A percentile compares a stretch with the other conserved stretches of the same genome.
These are phyloP conservation scores for Melaleuca alternifolia DNA, from an alignment of 345 rosid species.

Conservation along the genomic window DNA sequence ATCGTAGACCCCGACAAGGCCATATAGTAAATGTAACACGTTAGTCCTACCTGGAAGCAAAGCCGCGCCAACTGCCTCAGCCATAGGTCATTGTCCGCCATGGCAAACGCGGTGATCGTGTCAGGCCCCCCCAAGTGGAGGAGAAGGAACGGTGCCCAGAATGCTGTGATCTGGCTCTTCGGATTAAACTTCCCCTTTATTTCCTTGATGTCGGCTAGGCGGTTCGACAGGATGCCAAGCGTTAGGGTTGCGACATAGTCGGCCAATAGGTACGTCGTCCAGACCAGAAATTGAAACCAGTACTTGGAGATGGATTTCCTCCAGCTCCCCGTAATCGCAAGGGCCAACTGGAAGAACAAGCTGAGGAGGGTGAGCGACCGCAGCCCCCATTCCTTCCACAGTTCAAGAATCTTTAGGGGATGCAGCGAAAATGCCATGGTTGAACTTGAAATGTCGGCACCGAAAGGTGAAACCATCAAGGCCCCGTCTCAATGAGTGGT, in stretches of 20 bases:
- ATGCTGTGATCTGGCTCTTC: not conserved
- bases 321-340: not conserved
- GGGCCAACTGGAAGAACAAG: not conserved
- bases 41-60: not conserved
- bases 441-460: not conserved
- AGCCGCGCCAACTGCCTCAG: not conserved
- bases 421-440: not conserved
- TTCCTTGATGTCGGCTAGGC: not conserved
- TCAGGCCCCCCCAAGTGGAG: not conserved
- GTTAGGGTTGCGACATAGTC: not conserved
- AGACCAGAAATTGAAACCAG: not conserved
- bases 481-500: not conserved
- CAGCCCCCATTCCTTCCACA: not conserved
- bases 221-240: not conserved
- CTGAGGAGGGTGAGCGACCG: not conserved
- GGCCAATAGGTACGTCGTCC: not conserved
- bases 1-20: not conserved
- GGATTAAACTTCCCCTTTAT: not conserved
- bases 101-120: not conserved
- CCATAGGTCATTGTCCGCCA: not conserved
- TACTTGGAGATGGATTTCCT: not conserved
- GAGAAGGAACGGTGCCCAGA: not conserved
- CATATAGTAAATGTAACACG: not conserved
- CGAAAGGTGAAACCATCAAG: not conserved
- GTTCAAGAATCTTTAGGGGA: not conserved